These are phyloP conservation scores for Phaeolepiota aurea DNA, from an alignment of 768 basidiomycete species.

Conservation along the genomic window DNA sequence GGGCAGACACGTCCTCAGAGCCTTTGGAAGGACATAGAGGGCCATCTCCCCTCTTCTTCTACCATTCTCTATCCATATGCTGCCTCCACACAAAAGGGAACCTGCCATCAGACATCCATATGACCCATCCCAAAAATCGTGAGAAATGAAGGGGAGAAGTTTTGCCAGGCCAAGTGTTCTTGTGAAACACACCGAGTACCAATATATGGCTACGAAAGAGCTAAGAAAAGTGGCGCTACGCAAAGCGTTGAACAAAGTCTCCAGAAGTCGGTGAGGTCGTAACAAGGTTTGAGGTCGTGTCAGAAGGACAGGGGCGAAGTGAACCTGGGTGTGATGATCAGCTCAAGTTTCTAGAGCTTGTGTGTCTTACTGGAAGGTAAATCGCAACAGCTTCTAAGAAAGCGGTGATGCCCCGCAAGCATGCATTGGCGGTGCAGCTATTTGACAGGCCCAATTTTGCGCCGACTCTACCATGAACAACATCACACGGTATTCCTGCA, in stretches of 20 bases:
- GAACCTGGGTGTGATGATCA: constrained; percentile 36
- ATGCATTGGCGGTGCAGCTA: constrained; percentile 55
- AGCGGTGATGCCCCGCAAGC: constrained; percentile 42
- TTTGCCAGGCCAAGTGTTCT: constrained; percentile 60
- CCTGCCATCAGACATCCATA: constrained; percentile 59
- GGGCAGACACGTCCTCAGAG: constrained; percentile 56
- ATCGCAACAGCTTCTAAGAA: constrained; percentile 58
- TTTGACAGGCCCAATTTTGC: constrained; percentile 34
- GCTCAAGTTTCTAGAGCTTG: neutral
- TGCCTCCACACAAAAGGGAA: constrained; percentile 62
- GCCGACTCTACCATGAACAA: constrained; percentile 58
- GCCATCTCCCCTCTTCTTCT: constrained; percentile 71
- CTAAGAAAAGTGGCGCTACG: constrained; percentile 70
- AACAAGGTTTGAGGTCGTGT: constrained; percentile 49
- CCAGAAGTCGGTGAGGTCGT: constrained; percentile 28
- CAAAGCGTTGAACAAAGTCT: constrained; percentile 39
- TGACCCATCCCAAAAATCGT: constrained; percentile 77
- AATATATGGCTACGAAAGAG: constrained; percentile 62
- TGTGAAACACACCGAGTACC: constrained; percentile 61
- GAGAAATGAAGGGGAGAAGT: constrained; percentile 57
- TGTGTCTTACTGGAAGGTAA: constrained; percentile 65
- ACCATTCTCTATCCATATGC: constrained; percentile 74
- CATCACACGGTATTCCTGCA: constrained; percentile 71
- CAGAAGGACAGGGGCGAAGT: constrained; percentile 59
- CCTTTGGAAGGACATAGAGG: constrained; percentile 68